These are phyloP conservation scores for Coemansia sp. DNA, from an alignment of 192 early-diverging fungal species.

Conservation along the genomic window DNA sequence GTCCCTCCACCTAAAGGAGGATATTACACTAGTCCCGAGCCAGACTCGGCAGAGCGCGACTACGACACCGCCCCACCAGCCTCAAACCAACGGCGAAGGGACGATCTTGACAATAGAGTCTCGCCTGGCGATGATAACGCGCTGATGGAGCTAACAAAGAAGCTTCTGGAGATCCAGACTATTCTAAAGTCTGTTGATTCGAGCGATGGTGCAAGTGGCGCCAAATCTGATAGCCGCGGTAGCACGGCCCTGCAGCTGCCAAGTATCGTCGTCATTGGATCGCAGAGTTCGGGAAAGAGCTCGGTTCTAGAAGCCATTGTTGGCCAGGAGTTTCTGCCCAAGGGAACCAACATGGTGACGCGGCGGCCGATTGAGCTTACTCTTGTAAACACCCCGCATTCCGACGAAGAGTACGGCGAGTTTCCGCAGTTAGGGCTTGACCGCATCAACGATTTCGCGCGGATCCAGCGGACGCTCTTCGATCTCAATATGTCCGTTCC, in stretches of 20 bases:
- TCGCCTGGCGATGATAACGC: constrained; percentile 47
- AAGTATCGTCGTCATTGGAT: constrained; percentile 84
- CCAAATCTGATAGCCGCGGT: constrained; percentile 23
- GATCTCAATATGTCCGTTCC: constrained; percentile 95
- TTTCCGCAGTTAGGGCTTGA: constrained; percentile 84
- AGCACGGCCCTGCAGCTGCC: constrained; percentile 80
- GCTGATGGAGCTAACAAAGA: constrained; percentile 75
- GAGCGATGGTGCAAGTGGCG: not conserved
- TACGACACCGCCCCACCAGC: not conserved
- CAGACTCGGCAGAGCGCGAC: constrained; percentile 14
- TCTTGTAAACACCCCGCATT: constrained; percentile 75
- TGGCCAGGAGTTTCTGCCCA: constrained; percentile 82
- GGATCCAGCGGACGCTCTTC: constrained; percentile 89
- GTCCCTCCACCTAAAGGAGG: constrained; percentile 43
- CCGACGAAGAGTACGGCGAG: constrained; percentile 79
- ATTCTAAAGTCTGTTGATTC: constrained; percentile 83
- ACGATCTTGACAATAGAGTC: constrained; percentile 27
- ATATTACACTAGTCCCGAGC: constrained; percentile 50
- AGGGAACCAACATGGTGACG: constrained; percentile 84
- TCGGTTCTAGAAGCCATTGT: constrained; percentile 87
- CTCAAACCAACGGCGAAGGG: not conserved
- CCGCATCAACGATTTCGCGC: constrained; percentile 84
- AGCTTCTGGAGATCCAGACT: constrained; percentile 92
- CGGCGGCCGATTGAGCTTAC: constrained; percentile 83
- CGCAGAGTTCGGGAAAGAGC: constrained; percentile 84